phyloP scores from a whole-genome alignment of 2,329 filamentous ascomycete genomes.

The Cercospora canescens region DNA sequence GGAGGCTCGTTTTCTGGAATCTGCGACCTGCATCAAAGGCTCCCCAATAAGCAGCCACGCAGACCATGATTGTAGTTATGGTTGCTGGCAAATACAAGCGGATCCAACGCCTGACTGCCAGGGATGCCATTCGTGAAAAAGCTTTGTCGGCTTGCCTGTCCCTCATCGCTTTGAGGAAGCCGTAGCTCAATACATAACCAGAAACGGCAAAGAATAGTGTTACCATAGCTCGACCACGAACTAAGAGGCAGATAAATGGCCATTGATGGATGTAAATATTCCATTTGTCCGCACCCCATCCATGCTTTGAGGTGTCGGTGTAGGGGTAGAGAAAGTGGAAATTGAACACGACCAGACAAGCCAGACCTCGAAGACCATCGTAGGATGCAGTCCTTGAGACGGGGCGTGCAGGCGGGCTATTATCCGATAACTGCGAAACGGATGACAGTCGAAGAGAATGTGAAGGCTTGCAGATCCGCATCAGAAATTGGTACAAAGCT shows the following conservation, averaged over 20 bases:
- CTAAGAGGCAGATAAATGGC: constrained; percentile 17
- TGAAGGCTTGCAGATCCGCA: background rate
- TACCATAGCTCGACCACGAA: constrained; percentile 22
- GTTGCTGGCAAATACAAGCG: constrained; percentile 3
- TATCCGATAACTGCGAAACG: background rate
- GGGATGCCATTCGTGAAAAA: constrained; percentile 6
- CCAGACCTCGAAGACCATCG: constrained; percentile 20
- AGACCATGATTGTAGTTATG: constrained; percentile 7
- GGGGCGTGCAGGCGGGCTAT: background rate
- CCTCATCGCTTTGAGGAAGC: constrained; percentile 13
- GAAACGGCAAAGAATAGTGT: constrained; percentile 22
- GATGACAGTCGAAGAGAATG: background rate
- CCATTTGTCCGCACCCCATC: constrained; percentile 2
- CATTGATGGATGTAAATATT: constrained; percentile 14
- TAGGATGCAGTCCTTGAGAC: constrained; percentile 10
- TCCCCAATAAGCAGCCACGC: constrained; percentile 2
- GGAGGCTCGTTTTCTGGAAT: background rate
- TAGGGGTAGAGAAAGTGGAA: constrained; percentile 20
- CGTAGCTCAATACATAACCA: constrained; percentile 19
- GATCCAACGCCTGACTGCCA: constrained; percentile 11
- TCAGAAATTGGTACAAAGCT: background rate
- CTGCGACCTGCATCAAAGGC: background rate
- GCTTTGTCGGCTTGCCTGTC: background rate
- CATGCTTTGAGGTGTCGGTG: constrained; percentile 13
- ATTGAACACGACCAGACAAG: constrained; percentile 23